phyloP scores from a whole-genome alignment of 306 rosid genomes.

The Vicia villosa region DNA sequence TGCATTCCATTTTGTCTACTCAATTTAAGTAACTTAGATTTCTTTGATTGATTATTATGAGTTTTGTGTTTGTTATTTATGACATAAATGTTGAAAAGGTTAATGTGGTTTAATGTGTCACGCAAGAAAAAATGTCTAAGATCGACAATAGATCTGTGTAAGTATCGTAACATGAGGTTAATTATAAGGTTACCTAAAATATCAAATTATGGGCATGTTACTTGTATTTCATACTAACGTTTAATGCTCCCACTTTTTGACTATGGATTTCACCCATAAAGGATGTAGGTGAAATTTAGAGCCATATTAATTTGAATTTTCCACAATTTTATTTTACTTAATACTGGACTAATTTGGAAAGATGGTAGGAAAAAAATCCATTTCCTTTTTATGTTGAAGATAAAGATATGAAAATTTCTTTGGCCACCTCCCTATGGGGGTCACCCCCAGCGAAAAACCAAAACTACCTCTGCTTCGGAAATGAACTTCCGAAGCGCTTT shows the following conservation, averaged over 20 bases:
- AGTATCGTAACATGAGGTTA: neutral
- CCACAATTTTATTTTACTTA: neutral
- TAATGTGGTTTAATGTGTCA: slow-evolving; percentile 3
- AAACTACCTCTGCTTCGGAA: no score
- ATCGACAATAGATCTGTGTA: slow-evolving; percentile 2
- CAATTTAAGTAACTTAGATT: slow-evolving; percentile 9
- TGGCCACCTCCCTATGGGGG: no score
- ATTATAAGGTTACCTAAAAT: neutral
- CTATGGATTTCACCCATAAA: neutral
- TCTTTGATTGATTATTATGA: slow-evolving; percentile 6
- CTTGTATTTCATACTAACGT: slow-evolving; percentile 4
- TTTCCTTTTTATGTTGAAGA: no score
- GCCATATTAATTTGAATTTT: neutral
- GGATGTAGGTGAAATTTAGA: neutral
- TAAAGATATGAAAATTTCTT: no score
- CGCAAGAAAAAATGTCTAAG: neutral
- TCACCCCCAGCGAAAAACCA: no score
- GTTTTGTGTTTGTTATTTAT: neutral
- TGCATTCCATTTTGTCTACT: slow-evolving; percentile 30
- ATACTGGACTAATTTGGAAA: no score
- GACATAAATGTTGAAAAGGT: slow-evolving; percentile 20
- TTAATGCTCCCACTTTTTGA: neutral
- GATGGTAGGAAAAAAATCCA: no score
- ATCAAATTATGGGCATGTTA: slow-evolving; percentile 28
- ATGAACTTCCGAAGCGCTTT: no score